A percentile compares a stretch with the other conserved stretches of the same genome.
Evolutionary conservation across 1,284 basidiomycete species (phyloP).

Genomic region (Violaceomyces palustris): DNA sequence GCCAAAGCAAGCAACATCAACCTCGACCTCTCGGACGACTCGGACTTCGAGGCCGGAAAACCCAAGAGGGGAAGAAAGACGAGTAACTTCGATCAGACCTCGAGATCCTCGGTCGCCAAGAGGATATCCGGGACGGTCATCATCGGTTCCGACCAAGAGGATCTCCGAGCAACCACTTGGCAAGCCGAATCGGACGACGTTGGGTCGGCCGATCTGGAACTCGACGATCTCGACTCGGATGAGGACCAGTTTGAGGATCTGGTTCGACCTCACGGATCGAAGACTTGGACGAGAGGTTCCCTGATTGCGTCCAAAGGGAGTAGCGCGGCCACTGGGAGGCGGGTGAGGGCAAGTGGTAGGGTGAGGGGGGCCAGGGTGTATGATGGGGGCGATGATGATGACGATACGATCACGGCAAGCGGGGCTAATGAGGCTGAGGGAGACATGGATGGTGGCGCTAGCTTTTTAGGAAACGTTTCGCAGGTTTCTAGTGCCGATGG

Average conservation of each 20-base stretch:
- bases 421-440: neutral
- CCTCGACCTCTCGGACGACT: slow-evolving; percentile 1
- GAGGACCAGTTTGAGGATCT: slow-evolving; percentile 13
- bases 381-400: slow-evolving; percentile 13
- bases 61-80: neutral
- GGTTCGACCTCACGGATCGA: slow-evolving; percentile 5
- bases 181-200: neutral
- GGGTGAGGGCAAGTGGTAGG: slow-evolving; percentile 8
- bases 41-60: neutral
- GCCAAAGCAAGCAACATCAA: slow-evolving; percentile 1
- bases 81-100: neutral
- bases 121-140: neutral
- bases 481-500: neutral
- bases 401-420: slow-evolving; percentile 1
- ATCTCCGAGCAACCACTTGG: neutral
- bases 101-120: slow-evolving; percentile 3
- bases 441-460: too few species aligned
- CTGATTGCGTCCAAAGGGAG: slow-evolving; percentile 4
- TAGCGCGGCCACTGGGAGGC: slow-evolving; percentile 1
- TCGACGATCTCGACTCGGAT: slow-evolving; percentile 19
- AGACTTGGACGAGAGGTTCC: too few species aligned
- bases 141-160: neutral
- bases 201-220: slow-evolving; percentile 7
- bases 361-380: too few species aligned
- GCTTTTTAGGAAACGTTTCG: too few species aligned